phyloP scores from a whole-genome alignment of 345 rosid species.

The Salix dunnii region DNA sequence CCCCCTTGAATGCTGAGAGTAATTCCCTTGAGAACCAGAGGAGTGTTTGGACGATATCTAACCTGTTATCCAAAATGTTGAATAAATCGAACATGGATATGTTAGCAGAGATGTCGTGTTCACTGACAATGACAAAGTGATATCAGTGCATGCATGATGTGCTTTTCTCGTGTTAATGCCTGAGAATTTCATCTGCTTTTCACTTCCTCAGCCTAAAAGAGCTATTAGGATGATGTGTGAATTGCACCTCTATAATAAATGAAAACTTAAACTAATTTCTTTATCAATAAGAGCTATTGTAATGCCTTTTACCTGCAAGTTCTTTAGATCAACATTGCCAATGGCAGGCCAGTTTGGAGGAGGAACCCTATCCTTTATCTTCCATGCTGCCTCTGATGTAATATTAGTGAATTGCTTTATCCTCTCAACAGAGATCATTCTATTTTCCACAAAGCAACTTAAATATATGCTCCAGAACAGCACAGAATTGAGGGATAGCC shows the following conservation, averaged over 20 bases:
- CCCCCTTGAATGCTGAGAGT: slow-evolving; percentile 73
- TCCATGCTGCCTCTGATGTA: slow-evolving; percentile 77
- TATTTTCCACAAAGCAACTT: slow-evolving; percentile 89
- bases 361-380: slow-evolving; percentile 49
- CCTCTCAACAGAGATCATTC: slow-evolving; percentile 94
- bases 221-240: background rate
- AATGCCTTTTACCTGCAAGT: slow-evolving; percentile 60
- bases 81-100: background rate
- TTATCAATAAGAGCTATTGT: background rate
- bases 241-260: background rate
- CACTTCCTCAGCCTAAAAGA: background rate
- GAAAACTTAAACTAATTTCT: background rate
- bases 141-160: background rate
- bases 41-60: slow-evolving; percentile 80
- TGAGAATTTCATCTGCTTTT: background rate
- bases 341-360: slow-evolving; percentile 73
- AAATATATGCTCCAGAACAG: slow-evolving; percentile 71
- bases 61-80: slow-evolving; percentile 45
- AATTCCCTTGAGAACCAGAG: slow-evolving; percentile 82
- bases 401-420: slow-evolving; percentile 82
- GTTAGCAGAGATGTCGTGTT: background rate
- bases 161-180: background rate
- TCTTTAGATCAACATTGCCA: slow-evolving; percentile 69
- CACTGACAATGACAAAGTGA: background rate
- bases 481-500: slow-evolving; percentile 76